phyloP scores from a whole-genome alignment of 2,329 filamentous ascomycete genomes.

The Orbilia javanica region DNA sequence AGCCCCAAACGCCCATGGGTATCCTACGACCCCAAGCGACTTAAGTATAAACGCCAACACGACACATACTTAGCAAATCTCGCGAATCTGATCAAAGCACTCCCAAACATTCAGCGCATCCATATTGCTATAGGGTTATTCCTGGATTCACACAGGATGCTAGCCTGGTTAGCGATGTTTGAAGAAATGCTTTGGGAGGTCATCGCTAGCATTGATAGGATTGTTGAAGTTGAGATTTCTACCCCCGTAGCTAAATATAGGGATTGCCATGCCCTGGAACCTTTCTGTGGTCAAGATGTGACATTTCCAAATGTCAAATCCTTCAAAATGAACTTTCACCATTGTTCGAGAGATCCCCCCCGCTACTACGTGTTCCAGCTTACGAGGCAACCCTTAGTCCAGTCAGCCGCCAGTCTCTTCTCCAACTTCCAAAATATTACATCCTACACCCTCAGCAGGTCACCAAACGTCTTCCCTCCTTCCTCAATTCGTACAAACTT shows the following conservation, averaged over 20 bases:
- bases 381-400: too few relatives aligned
- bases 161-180: background rate
- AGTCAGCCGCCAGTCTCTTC: background rate
- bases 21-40: background rate
- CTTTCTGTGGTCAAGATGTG: background rate
- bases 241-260: background rate
- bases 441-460: background rate
- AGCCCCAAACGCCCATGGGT: background rate
- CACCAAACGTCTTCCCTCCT: too few relatives aligned
- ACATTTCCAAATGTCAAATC: background rate
- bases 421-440: background rate
- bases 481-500: background rate
- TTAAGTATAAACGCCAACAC: background rate
- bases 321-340: background rate
- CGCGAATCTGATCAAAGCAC: background rate
- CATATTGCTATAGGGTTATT: background rate
- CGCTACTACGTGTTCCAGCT: too few relatives aligned
- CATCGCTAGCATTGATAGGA: background rate
- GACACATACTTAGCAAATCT: background rate
- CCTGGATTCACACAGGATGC: background rate
- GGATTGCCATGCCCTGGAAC: too few relatives aligned
- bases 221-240: background rate
- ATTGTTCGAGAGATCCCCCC: too few relatives aligned
- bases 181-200: background rate
- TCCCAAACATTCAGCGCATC: background rate